These are phyloP conservation scores for Fusarium aywerte DNA, from an alignment of 2,329 filamentous ascomycete species.

Conservation along the genomic window DNA sequence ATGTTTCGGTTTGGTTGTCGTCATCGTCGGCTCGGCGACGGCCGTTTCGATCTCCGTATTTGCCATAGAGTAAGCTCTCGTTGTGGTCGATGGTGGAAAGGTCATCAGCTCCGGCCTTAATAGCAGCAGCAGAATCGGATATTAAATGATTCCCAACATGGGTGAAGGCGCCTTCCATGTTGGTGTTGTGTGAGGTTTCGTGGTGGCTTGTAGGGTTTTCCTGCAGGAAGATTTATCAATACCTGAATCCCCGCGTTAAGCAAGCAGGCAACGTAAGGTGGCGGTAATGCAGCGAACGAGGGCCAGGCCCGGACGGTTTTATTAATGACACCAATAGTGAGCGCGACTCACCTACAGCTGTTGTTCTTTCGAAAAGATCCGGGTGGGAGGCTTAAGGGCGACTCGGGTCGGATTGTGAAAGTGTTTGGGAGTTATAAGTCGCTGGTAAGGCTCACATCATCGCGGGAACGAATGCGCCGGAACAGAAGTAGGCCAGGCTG, in stretches of 20 bases:
- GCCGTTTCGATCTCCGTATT: conserved; percentile 69
- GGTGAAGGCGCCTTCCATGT: conserved; percentile 88
- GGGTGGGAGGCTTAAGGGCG: conserved; percentile 41
- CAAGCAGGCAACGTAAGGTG: conserved; percentile 18
- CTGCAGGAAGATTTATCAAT: conserved; percentile 35
- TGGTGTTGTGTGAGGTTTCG: conserved; percentile 44
- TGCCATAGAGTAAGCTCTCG: conserved; percentile 81
- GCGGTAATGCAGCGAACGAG: conserved; percentile 31
- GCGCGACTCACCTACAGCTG: conserved; percentile 45
- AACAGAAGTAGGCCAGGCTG: conserved; percentile 29
- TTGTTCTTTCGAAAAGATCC: conserved; percentile 40
- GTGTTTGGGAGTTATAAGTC: conserved; percentile 47
- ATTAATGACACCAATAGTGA: conserved; percentile 7
- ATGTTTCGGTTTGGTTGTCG: conserved; percentile 85
- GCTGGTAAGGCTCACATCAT: conserved; percentile 54
- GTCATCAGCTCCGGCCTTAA: conserved; percentile 86
- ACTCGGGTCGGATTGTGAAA: conserved; percentile 45
- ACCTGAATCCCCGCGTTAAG: conserved; percentile 41
- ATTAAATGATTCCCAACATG: conserved; percentile 88
- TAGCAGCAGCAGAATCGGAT: conserved; percentile 84
- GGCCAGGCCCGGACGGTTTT: conserved; percentile 6
- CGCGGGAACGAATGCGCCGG: conserved; percentile 48
- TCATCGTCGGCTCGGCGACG: conserved; percentile 85
- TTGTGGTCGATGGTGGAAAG: conserved; percentile 78
- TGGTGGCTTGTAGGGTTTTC: conserved; percentile 45